Conservation (phyloP, 345 rosid genomes). For the Draba incana region DNA sequence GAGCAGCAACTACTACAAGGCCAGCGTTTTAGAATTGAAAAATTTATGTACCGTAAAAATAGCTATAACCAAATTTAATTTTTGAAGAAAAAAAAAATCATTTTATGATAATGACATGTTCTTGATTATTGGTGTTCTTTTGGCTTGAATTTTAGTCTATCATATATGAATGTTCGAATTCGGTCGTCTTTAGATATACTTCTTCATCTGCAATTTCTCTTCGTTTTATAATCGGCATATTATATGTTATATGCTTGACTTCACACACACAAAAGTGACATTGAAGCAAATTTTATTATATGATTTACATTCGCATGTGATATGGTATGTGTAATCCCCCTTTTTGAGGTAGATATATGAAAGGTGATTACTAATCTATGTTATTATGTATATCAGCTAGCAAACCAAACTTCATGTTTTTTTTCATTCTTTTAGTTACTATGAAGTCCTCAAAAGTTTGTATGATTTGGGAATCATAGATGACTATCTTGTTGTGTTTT, state of each 20-base stretch:
- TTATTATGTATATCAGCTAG: conserved; percentile 18
- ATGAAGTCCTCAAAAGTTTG: conserved; percentile 8
- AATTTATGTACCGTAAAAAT: conserved; percentile 26
- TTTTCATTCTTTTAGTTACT: conserved; percentile 10
- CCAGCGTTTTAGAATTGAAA: conserved; percentile 52
- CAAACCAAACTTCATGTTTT: conserved; percentile 3
- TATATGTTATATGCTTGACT: conserved; percentile 22
- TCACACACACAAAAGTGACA: not conserved
- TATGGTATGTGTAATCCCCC: not conserved
- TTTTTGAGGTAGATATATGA: conserved; percentile 3
- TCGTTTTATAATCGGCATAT: conserved; percentile 1
- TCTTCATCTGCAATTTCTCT: conserved; percentile 19
- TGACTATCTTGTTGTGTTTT: not conserved
- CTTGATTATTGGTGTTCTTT: conserved; percentile 15
- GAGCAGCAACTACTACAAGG: conserved; percentile 43
- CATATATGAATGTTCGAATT: conserved; percentile 32
- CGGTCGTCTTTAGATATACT: conserved; percentile 1
- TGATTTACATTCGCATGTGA: conserved; percentile 16
- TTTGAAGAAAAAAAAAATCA: conserved; percentile 3
- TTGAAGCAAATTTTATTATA: not conserved
- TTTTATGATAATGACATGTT: conserved; percentile 29
- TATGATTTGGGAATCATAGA: not conserved
- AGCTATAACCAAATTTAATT: conserved; percentile 31
- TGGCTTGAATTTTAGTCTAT: conserved; percentile 16
- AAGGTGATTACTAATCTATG: conserved; percentile 6